Base-by-base conservation (phyloP, 2,329 filamentous ascomycete species). In the Exophiala sideris region DNA sequence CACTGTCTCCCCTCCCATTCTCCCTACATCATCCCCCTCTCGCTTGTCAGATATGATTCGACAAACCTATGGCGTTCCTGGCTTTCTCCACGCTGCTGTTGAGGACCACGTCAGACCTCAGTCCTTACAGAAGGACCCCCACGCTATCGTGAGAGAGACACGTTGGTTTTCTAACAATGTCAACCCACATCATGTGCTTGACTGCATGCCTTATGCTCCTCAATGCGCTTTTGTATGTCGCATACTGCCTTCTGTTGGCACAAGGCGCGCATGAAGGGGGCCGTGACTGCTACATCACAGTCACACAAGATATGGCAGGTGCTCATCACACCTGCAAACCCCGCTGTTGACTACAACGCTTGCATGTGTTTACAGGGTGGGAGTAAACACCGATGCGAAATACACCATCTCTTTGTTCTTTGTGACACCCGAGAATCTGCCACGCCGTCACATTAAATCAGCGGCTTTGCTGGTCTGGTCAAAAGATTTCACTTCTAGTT, bases 1-100 rank as follows among this genome's bases (percentile, higher is more conserved):
- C 39, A 21, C 21, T 21, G 16, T 41, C 16, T 21, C 39, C 8
- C 29, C 29, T 24, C 41, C 41, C 41, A 24, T 14, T n/a, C 29
- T 32, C 21, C n/a, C 21, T 32, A 24, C 41, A 48, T 45, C 35
- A n/a, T 34, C 21, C 24, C 41, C 38, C 45, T 51, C 56, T 38
- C 38, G 38, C 29, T 45, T 36, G 24, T 32, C 35, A 34, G n/a
- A 16, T 36, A 45, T 58, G 56, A 58, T 58, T 58, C 34, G 56
- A 52, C 35, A 11, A 16, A 12, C 38, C 29, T 48, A 12, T 39
- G 24, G 35, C 29, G 56, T 58, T 58, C 56, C 56, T 58, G 52
- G 29, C 18, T 48, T 16, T 29, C 51, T 49, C 45, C 45, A 52
- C 48, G 49, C 50, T 14, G 39, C 20, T 16, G 14, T 20, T 29